These are phyloP conservation scores for Calvatia gigantea DNA, from an alignment of 768 basidiomycete genomes.

Conservation along the genomic window DNA sequence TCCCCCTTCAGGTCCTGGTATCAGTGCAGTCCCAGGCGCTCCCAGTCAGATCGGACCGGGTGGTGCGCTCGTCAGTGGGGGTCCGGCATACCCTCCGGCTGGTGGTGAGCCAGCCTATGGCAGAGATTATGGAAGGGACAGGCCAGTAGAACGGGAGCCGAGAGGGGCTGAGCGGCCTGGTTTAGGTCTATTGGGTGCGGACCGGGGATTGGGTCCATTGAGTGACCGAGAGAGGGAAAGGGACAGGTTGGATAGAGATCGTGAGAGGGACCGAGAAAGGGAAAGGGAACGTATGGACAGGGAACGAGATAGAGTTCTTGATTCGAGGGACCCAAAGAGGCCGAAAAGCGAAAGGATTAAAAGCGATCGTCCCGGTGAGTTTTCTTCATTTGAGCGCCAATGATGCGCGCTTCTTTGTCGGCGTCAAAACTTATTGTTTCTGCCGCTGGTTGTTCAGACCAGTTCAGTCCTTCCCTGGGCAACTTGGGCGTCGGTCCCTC, in stretches of 20 bases:
- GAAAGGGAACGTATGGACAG: conserved; percentile 13
- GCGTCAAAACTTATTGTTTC: background rate
- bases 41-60: conserved; percentile 17
- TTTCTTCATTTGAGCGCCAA: conserved; percentile 3
- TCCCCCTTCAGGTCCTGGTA: conserved; percentile 14
- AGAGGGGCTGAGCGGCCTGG: conserved; percentile 14
- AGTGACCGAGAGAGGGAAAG: conserved; percentile 20
- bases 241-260: conserved; percentile 20
- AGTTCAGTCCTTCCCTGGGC: conserved; percentile 18
- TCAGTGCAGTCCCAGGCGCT: conserved; percentile 18
- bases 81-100: conserved; percentile 17
- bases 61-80: conserved; percentile 19
- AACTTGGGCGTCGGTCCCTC: conserved; percentile 3
- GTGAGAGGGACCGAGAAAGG: conserved; percentile 21
- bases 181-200: conserved; percentile 16
- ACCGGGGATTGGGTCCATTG: conserved; percentile 10
- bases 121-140: conserved; percentile 10
- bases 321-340: conserved; percentile 13
- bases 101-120: conserved; percentile 16
- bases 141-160: conserved; percentile 3
- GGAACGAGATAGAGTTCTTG: conserved; percentile 9
- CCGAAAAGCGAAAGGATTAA: conserved; percentile 6
- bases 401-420: background rate
- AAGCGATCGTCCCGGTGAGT: conserved; percentile 8
- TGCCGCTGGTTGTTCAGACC: conserved; percentile 12